Base-by-base conservation (phyloP, 345 rosid species). In the Cardiospermum halicacabum region DNA sequence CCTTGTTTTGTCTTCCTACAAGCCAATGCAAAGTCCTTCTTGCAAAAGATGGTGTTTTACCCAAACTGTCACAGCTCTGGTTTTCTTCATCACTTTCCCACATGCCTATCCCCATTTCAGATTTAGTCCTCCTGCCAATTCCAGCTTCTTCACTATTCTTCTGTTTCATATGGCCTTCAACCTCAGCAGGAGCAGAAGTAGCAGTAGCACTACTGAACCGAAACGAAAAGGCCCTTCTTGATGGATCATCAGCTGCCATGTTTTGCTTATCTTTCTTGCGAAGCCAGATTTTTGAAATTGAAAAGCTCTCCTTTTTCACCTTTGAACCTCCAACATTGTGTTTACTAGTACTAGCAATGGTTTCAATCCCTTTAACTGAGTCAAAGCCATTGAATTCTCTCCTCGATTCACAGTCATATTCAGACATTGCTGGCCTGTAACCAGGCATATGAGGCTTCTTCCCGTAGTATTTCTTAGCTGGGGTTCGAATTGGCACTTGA, bases 21-120 rank as follows among this genome's bases (percentile, higher is more conserved):
- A 95, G 81, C 97, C 99, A 91, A 67, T 80, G 89, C 76, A 95
- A 74, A 63, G 99, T 85, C 76, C 87, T 91, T 80, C 93, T 87
- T 11, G 97, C 89, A 85, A 91, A 95, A 53, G 99, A 95, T 40
- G 97, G 96, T 40, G 96, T 89, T 70, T 82, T 87, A 54, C 78
- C 85, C 63, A 75, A 5, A 45, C 74, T 74, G 69, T 67, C 54
- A 43, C 66, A 61, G 60, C 82, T 84, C 48, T 79, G 83, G 22
- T 75, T 81, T 62, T 83, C 86, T 53, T 67, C 85, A 58, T 82
- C 84, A 42, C 56, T 42, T 0, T 75, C 66, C 5, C 76, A 64
- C 5, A 59, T 9, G 67, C 74, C 87, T 69, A 70, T 69, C 30
- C 68, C 77, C 80, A 59, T 58, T 72, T 47, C 86, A 24, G 83